Conservation (phyloP, 2,329 filamentous ascomycete genomes). For the Bipolaris gigantea region DNA sequence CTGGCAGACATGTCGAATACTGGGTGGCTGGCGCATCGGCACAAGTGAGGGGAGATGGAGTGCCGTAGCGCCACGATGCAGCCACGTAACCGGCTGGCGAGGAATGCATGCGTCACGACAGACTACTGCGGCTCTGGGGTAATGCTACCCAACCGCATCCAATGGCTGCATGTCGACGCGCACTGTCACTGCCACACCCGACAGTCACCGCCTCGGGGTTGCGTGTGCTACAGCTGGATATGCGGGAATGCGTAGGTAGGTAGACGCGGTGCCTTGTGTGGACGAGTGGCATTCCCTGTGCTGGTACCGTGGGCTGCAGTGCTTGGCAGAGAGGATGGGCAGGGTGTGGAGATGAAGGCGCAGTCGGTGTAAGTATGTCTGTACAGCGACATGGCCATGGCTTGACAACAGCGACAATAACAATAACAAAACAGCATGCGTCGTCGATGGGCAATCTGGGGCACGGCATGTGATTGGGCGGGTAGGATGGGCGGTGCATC, state of each 20-base stretch:
- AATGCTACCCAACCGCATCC: neutral
- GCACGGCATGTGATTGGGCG: slow-evolving; percentile 6
- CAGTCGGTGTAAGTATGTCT: slow-evolving; percentile 2
- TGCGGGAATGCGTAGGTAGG: no score
- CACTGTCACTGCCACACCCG: neutral
- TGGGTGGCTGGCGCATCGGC: neutral
- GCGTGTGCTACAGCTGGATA: neutral
- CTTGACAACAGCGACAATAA: neutral
- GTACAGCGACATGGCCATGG: slow-evolving; percentile 7
- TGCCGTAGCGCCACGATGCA: neutral
- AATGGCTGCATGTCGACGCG: neutral
- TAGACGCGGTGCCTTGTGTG: no score
- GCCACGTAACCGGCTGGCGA: slow-evolving; percentile 26
- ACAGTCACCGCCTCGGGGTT: neutral
- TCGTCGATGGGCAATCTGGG: slow-evolving; percentile 3
- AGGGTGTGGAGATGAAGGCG: neutral
- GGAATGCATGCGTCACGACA: neutral
- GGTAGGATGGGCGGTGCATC: neutral
- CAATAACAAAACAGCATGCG: slow-evolving; percentile 5
- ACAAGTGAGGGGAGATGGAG: neutral
- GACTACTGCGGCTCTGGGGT: neutral
- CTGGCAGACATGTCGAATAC: no score
- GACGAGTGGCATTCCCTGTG: neutral
- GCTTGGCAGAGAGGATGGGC: neutral
- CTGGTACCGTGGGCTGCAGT: neutral